A percentile compares a stretch with the other conserved stretches of the same genome.
Conservation (phyloP, 2,329 filamentous ascomycete species). For the Fusarium camptoceras region DNA sequence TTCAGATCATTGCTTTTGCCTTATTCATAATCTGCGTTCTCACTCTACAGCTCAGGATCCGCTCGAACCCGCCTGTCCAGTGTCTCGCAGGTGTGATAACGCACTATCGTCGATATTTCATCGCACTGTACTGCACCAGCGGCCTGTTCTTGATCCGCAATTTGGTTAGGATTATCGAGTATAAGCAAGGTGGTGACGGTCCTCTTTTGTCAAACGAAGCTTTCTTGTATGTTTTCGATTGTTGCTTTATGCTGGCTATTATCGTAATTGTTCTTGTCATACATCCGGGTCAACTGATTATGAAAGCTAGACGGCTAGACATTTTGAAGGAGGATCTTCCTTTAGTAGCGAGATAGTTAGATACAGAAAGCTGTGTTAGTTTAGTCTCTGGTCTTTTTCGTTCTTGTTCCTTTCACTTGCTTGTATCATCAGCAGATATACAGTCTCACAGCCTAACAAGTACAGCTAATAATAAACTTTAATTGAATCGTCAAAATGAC, state of each 20-base stretch:
- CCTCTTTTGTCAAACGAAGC: not conserved
- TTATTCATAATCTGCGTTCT: not conserved
- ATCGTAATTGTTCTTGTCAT: not conserved
- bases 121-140: not conserved
- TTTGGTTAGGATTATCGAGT: not conserved
- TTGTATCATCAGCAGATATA: accelerated
- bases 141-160: not conserved
- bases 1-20: conserved; percentile 16
- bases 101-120: not conserved
- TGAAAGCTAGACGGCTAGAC: not conserved
- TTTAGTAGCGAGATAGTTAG: not conserved
- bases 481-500: not conserved
- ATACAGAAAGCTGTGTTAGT: not conserved
- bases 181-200: not conserved
- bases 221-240: not conserved
- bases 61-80: not conserved
- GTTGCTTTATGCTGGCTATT: not conserved
- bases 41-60: not conserved
- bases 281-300: not conserved
- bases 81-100: not conserved
- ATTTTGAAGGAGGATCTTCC: not conserved
- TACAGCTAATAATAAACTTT: not conserved
- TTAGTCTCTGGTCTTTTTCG: not conserved
- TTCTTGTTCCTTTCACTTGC: not conserved
- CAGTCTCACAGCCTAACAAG: accelerated